phyloP scores from a whole-genome alignment of 345 rosid species.

The Gossypium stocksii region DNA sequence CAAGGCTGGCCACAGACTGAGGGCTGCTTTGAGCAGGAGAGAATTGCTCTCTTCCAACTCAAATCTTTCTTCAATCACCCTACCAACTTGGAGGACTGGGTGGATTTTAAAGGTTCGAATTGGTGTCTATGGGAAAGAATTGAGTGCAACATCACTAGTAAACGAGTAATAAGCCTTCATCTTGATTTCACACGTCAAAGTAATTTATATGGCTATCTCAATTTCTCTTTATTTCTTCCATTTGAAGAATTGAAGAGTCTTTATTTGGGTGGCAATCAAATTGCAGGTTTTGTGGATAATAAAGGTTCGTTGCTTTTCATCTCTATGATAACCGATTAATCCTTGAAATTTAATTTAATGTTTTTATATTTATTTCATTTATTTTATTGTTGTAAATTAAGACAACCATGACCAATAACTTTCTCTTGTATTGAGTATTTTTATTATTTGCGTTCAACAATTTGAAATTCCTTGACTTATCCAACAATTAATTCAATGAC shows the following conservation, averaged over 20 bases:
- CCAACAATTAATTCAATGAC: no score
- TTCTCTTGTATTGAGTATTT: no score
- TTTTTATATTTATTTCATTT: no score
- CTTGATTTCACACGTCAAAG: neutral
- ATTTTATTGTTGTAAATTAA: no score
- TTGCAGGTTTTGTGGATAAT: neutral
- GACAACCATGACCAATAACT: no score
- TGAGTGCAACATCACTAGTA: neutral
- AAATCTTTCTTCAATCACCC: neutral
- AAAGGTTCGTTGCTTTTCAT: no score
- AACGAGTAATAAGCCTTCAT: neutral
- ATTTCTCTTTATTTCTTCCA: constrained; percentile 1
- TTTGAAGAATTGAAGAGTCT: constrained; percentile 1
- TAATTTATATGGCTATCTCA: neutral
- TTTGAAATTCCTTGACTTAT: no score
- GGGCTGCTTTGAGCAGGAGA: neutral
- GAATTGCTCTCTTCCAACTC: constrained; percentile 6
- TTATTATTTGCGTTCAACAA: no score
- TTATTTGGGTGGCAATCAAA: neutral
- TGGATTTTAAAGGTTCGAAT: neutral
- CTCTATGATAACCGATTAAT: no score
- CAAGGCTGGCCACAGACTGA: neutral
- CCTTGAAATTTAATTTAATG: no score
- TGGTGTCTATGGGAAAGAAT: constrained; percentile 1
- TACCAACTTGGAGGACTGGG: neutral